phyloP scores from a whole-genome alignment of 352 stramenopile species.

The Bremia lactucae region DNA sequence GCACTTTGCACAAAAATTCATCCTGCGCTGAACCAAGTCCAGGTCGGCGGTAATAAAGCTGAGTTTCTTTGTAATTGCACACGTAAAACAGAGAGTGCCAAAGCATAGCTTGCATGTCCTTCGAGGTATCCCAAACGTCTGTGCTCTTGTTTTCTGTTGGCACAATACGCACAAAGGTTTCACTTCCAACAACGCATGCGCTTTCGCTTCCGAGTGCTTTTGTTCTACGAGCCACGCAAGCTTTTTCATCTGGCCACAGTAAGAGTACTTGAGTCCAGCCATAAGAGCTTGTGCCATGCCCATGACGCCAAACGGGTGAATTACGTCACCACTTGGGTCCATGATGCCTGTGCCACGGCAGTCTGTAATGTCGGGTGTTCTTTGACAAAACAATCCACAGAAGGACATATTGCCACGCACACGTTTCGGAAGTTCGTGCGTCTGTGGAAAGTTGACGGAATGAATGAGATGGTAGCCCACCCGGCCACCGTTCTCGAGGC shows the following conservation, averaged over 20 bases:
- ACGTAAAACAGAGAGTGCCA: constrained; percentile 10
- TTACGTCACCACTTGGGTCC: constrained; percentile 14
- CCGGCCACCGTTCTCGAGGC: constrained; percentile 12
- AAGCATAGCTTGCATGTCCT: constrained; percentile 20
- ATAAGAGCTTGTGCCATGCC: constrained; percentile 13
- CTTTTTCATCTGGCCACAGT: constrained; percentile 27
- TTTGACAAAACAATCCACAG: constrained; percentile 24
- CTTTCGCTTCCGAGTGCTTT: constrained; percentile 6
- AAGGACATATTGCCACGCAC: constrained; percentile 34
- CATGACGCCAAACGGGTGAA: constrained; percentile 11
- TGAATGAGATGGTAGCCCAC: constrained; percentile 21
- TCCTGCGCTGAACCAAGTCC: constrained; percentile 16
- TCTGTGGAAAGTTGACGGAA: constrained; percentile 19
- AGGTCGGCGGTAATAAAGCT: constrained; percentile 17
- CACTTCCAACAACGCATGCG: constrained; percentile 1
- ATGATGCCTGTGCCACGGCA: constrained; percentile 14
- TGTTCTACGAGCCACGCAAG: constrained; percentile 19
- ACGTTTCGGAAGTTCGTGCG: constrained; percentile 13
- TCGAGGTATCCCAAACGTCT: constrained; percentile 3
- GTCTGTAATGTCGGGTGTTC: constrained; percentile 11
- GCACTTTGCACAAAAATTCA: constrained; percentile 23
- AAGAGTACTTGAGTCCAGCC: constrained; percentile 20
- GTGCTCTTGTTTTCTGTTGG: constrained; percentile 8
- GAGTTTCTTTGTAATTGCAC: constrained; percentile 17
- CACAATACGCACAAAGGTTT: constrained; percentile 16